phyloP scores from a whole-genome alignment of 2,329 filamentous ascomycete species.

The Aspergillus quadrilineatus region DNA sequence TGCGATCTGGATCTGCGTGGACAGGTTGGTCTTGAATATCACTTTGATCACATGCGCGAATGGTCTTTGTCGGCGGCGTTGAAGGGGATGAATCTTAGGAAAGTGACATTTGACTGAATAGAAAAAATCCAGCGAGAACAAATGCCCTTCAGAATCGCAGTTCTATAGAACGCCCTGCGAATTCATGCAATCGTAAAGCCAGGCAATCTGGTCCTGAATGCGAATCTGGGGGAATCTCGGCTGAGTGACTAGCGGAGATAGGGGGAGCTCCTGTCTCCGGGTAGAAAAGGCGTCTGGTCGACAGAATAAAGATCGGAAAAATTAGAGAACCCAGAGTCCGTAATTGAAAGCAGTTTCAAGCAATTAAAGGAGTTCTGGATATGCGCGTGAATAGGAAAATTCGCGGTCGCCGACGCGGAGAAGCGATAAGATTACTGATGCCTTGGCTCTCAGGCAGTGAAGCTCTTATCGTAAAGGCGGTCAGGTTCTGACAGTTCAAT shows the following conservation, averaged over 20 bases:
- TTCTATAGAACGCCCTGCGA: background rate
- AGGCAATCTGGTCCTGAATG: background rate
- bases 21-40: background rate
- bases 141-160: background rate
- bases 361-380: background rate
- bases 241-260: background rate
- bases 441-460: background rate
- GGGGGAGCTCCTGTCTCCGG: background rate
- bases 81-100: background rate
- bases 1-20: background rate
- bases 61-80: slow-evolving; percentile 7
- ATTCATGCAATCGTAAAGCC: background rate
- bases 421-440: slow-evolving; percentile 5
- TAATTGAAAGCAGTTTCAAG: background rate
- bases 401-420: slow-evolving; percentile 17
- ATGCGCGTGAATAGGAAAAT: slow-evolving; percentile 11
- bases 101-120: background rate
- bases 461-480: slow-evolving; percentile 1
- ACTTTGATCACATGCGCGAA: slow-evolving; percentile 8
- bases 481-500: background rate
- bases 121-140: background rate
- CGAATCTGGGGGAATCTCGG: slow-evolving; percentile 5
- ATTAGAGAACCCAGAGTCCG: background rate
- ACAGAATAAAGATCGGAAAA: background rate
- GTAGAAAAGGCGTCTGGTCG: background rate